These are phyloP conservation scores for Amanita pseudoporphyria DNA, from an alignment of 768 basidiomycete species.

Conservation along the genomic window DNA sequence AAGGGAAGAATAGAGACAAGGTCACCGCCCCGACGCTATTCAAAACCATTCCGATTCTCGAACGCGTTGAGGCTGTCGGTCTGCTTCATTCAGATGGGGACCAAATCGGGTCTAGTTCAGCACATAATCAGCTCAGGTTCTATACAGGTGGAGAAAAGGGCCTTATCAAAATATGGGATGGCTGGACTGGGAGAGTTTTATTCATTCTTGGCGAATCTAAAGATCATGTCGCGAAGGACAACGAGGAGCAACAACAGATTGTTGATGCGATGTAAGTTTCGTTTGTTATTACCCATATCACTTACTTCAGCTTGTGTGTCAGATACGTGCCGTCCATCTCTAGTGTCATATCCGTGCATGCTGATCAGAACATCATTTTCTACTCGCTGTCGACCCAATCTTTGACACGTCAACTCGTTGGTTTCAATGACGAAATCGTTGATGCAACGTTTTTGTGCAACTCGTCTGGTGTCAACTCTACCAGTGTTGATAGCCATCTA, in stretches of 20 bases:
- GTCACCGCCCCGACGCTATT: slow-evolving; percentile 47
- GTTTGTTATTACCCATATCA: slow-evolving; percentile 6
- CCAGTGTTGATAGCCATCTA: slow-evolving; percentile 54
- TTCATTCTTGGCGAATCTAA: slow-evolving; percentile 47
- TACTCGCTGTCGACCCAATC: slow-evolving; percentile 64
- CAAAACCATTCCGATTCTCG: slow-evolving; percentile 76
- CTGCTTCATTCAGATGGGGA: slow-evolving; percentile 46
- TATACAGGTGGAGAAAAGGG: slow-evolving; percentile 94
- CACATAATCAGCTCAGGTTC: slow-evolving; percentile 42
- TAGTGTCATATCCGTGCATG: slow-evolving; percentile 75
- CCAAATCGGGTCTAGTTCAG: slow-evolving; percentile 31
- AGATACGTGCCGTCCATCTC: slow-evolving; percentile 65
- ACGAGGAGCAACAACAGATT: slow-evolving; percentile 82
- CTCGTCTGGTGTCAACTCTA: slow-evolving; percentile 13
- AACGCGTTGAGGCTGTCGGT: slow-evolving; percentile 83
- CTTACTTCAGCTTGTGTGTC: slow-evolving; percentile 10
- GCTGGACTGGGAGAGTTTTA: slow-evolving; percentile 49
- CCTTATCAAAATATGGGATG: slow-evolving; percentile 79
- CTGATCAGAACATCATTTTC: slow-evolving; percentile 95
- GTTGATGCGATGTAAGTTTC: slow-evolving; percentile 66
- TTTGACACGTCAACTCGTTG: slow-evolving; percentile 76
- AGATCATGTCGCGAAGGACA: slow-evolving; percentile 33
- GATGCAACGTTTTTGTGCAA: slow-evolving; percentile 72
- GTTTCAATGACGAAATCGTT: slow-evolving; percentile 97
- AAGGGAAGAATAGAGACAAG: slow-evolving; percentile 38